These are phyloP conservation scores for Lactarius hatsudake DNA, from an alignment of 768 basidiomycete species.

Conservation along the genomic window DNA sequence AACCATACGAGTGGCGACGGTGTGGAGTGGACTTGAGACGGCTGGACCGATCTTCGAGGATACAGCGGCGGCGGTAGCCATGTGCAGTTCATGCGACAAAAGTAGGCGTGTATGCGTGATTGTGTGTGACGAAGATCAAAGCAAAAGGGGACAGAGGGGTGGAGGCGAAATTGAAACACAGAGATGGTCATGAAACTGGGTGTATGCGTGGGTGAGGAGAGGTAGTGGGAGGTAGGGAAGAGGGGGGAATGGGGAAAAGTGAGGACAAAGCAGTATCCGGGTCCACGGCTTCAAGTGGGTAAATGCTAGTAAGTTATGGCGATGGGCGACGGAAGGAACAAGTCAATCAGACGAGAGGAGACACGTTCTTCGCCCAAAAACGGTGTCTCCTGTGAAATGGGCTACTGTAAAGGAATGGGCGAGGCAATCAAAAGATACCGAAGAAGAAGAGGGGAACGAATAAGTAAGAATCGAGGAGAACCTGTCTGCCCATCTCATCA, in stretches of 20 bases:
- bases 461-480: neutral
- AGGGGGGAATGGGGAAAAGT: neutral
- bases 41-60: slow-evolving; percentile 39
- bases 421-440: neutral
- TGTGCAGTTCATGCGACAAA: slow-evolving; percentile 34
- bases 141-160: neutral
- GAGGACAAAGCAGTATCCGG: neutral
- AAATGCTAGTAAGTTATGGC: too few species aligned
- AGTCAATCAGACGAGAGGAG: neutral
- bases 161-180: neutral
- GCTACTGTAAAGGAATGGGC: neutral
- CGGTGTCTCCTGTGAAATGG: neutral
- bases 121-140: neutral
- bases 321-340: neutral
- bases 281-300: neutral
- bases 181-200: neutral
- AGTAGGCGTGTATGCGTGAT: neutral
- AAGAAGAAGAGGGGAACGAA: neutral
- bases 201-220: neutral
- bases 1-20: slow-evolving; percentile 39
- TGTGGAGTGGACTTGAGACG: slow-evolving; percentile 45
- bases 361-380: neutral
- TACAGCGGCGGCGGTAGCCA: slow-evolving; percentile 46
- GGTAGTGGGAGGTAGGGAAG: neutral
- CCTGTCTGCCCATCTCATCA: neutral